phyloP scores from a whole-genome alignment of 2,329 filamentous ascomycete genomes.

The Aspergillus oerlinghausenensis region DNA sequence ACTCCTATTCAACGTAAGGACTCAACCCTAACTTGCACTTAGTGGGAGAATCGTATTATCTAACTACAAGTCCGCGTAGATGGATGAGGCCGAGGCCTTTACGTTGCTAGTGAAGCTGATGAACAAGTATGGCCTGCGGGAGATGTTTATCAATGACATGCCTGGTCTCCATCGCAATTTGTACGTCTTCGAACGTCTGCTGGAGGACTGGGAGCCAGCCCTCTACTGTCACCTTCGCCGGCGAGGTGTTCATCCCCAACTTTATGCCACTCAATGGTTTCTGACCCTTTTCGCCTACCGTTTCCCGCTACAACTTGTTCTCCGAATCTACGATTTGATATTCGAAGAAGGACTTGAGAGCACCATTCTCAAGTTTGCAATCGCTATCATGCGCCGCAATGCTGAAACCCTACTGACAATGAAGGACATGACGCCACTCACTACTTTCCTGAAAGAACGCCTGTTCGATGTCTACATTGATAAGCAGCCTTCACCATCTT shows the following conservation, averaged over 20 bases:
- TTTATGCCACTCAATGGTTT: conserved; percentile 99
- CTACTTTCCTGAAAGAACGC: conserved; percentile 86
- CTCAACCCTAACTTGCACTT: neutral
- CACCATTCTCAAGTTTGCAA: conserved; percentile 89
- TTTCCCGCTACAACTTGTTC: conserved; percentile 90
- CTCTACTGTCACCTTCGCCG: conserved; percentile 91
- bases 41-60: neutral
- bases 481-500: conserved; percentile 83
- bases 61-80: conserved; percentile 45
- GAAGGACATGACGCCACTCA: conserved; percentile 86
- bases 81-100: conserved; percentile 97
- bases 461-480: conserved; percentile 98
- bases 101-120: conserved; percentile 88
- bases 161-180: conserved; percentile 87
- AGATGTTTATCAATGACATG: conserved; percentile 95
- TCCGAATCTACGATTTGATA: conserved; percentile 94
- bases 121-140: conserved; percentile 91
- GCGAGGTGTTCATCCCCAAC: conserved; percentile 78
- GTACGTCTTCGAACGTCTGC: conserved; percentile 88
- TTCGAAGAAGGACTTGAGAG: conserved; percentile 82
- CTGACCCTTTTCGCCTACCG: conserved; percentile 97
- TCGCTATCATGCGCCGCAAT: conserved; percentile 96
- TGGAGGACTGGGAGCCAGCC: conserved; percentile 91
- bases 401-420: conserved; percentile 70
- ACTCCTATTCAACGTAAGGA: conserved; percentile 78